These are phyloP conservation scores for Naganishia onofrii DNA, from an alignment of 768 basidiomycete species.

Conservation along the genomic window DNA sequence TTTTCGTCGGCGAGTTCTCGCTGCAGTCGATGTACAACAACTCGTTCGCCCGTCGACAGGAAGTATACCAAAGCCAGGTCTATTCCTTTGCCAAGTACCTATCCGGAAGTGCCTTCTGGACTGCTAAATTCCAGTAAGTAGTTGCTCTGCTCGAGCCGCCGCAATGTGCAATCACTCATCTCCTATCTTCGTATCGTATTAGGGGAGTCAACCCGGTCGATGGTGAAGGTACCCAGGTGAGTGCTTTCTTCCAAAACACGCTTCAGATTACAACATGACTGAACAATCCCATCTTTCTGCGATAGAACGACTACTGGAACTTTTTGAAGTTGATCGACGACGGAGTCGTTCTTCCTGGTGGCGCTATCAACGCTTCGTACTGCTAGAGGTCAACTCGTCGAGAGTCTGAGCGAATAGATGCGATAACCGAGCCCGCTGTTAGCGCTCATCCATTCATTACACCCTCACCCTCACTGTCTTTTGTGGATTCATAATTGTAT, in stretches of 20 bases:
- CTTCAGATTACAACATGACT: no score
- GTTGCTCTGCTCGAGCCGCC: neutral
- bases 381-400: no score
- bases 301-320: constrained; percentile 4
- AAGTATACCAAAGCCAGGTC: constrained; percentile 14
- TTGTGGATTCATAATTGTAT: no score
- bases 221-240: neutral
- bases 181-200: neutral
- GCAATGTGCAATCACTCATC: no score
- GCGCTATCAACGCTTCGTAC: no score
- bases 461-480: no score
- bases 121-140: constrained; percentile 2
- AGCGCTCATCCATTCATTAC: no score
- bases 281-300: no score
- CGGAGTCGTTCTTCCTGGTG: neutral
- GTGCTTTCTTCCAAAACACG: no score
- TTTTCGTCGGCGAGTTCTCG: constrained; percentile 26
- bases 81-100: constrained; percentile 5
- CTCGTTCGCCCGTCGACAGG: constrained; percentile 7
- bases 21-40: constrained; percentile 19
- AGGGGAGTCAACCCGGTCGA: constrained; percentile 1
- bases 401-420: no score
- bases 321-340: neutral
- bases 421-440: no score
- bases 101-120: constrained; percentile 26